These are phyloP conservation scores for Aspergillus carlsbadensis DNA, from an alignment of 495 filamentous ascomycete species.

Conservation along the genomic window DNA sequence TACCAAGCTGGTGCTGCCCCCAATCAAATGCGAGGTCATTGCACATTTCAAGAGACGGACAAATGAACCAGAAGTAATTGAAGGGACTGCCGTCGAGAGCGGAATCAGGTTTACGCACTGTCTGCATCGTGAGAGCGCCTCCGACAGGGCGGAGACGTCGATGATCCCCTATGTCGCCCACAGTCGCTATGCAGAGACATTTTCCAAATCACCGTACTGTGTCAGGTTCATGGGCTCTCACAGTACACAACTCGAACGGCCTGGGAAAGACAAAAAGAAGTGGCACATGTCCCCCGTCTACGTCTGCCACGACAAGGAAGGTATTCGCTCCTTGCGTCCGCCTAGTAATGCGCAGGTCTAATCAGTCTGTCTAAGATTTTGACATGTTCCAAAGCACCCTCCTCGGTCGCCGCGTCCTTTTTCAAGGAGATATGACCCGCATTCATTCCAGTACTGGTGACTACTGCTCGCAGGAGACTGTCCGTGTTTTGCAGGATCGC, in stretches of 20 bases:
- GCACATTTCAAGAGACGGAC: not conserved
- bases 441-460: conserved; percentile 5
- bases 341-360: not conserved
- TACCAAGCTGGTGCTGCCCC: not conserved
- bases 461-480: conserved; percentile 10
- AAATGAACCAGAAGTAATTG: conserved; percentile 4
- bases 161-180: conserved; percentile 7
- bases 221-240: conserved; percentile 13
- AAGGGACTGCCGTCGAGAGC: not conserved
- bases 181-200: not conserved
- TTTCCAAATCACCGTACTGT: not conserved
- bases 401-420: not conserved
- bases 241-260: not conserved
- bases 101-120: conserved; percentile 3
- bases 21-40: not conserved
- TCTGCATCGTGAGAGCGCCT: not conserved
- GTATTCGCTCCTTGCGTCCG: not conserved
- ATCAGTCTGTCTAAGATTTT: conserved; percentile 1
- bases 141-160: not conserved
- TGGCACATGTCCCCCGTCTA: conserved; percentile 6
- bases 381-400: conserved; percentile 10
- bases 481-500: conserved; percentile 7
- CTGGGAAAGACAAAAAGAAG: not conserved
- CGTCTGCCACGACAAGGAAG: conserved; percentile 4
- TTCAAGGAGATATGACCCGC: conserved; percentile 1